Evolutionary conservation across 2,329 filamentous ascomycete genomes (phyloP).

Genomic region (Pestalotiopsis sp.): DNA sequence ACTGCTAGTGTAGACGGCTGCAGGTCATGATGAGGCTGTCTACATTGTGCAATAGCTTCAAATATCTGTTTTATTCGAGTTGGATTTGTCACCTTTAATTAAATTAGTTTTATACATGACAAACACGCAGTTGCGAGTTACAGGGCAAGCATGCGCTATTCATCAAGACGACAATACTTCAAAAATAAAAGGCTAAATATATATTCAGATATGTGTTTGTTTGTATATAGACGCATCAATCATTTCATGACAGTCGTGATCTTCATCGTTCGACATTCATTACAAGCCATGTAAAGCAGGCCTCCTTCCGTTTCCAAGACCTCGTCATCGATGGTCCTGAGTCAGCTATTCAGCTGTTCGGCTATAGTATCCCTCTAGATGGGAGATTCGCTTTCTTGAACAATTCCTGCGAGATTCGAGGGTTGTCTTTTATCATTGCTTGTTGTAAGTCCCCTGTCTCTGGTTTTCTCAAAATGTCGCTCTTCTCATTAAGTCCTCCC

Average conservation of each 20-base stretch:
- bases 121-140: no score
- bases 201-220: not conserved
- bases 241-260: not conserved
- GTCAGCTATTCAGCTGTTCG: no score
- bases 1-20: no score
- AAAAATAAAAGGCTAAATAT: not conserved
- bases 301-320: not conserved
- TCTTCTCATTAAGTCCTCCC: not conserved
- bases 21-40: no score
- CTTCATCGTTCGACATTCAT: not conserved
- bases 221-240: not conserved
- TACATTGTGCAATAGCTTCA: no score
- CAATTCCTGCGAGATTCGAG: no score
- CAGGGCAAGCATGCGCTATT: no score
- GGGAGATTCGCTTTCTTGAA: no score
- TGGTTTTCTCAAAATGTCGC: not conserved
- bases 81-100: no score
- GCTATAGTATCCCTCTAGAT: no score
- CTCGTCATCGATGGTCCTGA: not conserved
- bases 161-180: not conserved
- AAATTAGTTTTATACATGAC: no score
- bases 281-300: not conserved
- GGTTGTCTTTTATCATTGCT: not conserved
- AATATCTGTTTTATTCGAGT: no score
- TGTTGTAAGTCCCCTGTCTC: not conserved